These are phyloP conservation scores for Saccharomycopsis oosterbeekiorum DNA, from an alignment of 805 yeast genomes.

Conservation along the genomic window DNA sequence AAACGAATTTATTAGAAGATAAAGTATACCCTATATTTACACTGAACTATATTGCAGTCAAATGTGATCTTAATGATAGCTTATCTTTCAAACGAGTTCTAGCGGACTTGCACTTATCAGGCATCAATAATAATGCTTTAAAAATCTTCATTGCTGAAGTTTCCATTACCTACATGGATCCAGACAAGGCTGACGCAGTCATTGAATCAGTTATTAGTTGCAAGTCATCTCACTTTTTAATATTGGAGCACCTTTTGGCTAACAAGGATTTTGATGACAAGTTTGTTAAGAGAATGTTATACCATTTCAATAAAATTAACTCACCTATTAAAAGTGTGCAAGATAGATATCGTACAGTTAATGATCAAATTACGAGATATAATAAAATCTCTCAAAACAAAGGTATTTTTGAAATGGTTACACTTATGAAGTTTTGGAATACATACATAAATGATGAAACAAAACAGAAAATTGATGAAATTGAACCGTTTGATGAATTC, in stretches of 20 bases:
- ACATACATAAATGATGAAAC: slow-evolving; percentile 30
- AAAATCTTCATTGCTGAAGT: slow-evolving; percentile 73
- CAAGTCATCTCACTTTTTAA: slow-evolving; percentile 46
- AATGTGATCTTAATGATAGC: slow-evolving; percentile 55
- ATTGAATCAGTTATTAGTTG: slow-evolving; percentile 36
- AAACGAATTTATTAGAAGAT: not conserved
- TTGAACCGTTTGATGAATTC: slow-evolving; percentile 76
- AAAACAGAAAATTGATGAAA: slow-evolving; percentile 32
- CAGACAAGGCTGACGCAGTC: slow-evolving; percentile 53
- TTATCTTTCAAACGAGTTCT: slow-evolving; percentile 27
- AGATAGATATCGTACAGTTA: slow-evolving; percentile 38
- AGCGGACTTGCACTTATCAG: not conserved
- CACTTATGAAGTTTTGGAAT: slow-evolving; percentile 53
- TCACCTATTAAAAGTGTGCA: slow-evolving; percentile 63
- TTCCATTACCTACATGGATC: slow-evolving; percentile 70
- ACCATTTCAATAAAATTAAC: slow-evolving; percentile 54
- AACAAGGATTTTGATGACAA: slow-evolving; percentile 48
- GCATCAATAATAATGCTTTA: slow-evolving; percentile 21
- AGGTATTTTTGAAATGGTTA: slow-evolving; percentile 36
- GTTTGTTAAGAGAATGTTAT: slow-evolving; percentile 65
- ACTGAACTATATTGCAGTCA: slow-evolving; percentile 43
- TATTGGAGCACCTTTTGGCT: slow-evolving; percentile 67
- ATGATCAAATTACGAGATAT: slow-evolving; percentile 44
- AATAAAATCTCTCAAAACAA: slow-evolving; percentile 23
- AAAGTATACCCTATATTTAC: slow-evolving; percentile 21